Evolutionary conservation across 73 alveolate species (phyloP).

Genomic region (Stentor coeruleus): DNA sequence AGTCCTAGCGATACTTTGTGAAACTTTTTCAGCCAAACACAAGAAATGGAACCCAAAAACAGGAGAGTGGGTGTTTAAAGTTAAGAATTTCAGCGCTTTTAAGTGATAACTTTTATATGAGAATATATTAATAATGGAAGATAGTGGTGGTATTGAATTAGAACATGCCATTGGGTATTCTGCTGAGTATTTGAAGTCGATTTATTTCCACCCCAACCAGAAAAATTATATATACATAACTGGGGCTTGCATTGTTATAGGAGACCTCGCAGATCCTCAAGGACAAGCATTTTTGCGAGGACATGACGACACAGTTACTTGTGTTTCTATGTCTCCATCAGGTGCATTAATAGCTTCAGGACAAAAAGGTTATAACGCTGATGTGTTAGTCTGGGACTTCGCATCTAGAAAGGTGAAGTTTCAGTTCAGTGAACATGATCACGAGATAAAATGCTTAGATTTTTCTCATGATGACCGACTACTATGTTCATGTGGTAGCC

Average conservation of each 20-base stretch:
- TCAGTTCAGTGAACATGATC: constrained; percentile 91
- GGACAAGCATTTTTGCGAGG: constrained; percentile 88
- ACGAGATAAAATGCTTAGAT: constrained; percentile 84
- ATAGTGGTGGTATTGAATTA: constrained; percentile 68
- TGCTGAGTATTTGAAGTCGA: constrained; percentile 76
- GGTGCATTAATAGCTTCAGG: constrained; percentile 92
- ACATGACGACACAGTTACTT: constrained; percentile 93
- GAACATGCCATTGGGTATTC: constrained; percentile 96
- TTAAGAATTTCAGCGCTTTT: neutral
- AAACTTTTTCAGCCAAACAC: neutral
- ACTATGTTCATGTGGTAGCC: constrained; percentile 84
- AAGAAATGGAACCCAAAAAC: neutral
- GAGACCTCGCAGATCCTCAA: constrained; percentile 91
- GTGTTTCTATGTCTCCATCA: constrained; percentile 74
- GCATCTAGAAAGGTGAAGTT: constrained; percentile 60
- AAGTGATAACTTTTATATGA: too few relatives aligned
- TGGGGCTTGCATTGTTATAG: constrained; percentile 88
- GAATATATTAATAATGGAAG: constrained; percentile 21
- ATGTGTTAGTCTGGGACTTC: constrained; percentile 93
- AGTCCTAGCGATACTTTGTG: neutral
- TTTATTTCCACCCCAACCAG: constrained; percentile 86
- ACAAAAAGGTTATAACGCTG: constrained; percentile 92
- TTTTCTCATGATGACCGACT: constrained; percentile 90
- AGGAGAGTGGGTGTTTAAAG: neutral
- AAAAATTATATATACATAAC: constrained; percentile 78